Evolutionary conservation across 2,329 filamentous ascomycete species (phyloP).

Genomic region (Teratosphaeria gauchensis): DNA sequence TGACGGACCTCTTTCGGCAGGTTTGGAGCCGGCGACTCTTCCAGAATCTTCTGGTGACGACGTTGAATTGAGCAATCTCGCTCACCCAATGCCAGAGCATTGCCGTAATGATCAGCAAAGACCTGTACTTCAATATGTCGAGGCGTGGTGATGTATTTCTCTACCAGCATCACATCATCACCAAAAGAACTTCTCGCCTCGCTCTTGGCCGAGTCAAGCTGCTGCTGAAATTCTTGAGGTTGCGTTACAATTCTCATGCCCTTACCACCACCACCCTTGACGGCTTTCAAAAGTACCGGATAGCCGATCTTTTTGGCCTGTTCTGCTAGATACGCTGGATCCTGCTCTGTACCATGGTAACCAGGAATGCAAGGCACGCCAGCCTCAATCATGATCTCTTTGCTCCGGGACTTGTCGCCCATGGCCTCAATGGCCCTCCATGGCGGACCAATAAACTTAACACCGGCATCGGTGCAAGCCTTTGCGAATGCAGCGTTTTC

Average conservation of each 20-base stretch:
- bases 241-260: slow-evolving; percentile 56
- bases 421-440: slow-evolving; percentile 66
- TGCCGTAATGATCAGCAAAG: slow-evolving; percentile 56
- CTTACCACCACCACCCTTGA: slow-evolving; percentile 59
- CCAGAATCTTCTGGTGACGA: slow-evolving; percentile 56
- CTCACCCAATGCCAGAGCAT: slow-evolving; percentile 55
- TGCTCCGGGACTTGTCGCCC: slow-evolving; percentile 86
- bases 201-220: slow-evolving; percentile 54
- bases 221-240: slow-evolving; percentile 49
- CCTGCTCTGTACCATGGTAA: slow-evolving; percentile 83
- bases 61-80: slow-evolving; percentile 58
- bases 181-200: slow-evolving; percentile 56
- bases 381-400: slow-evolving; percentile 94
- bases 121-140: slow-evolving; percentile 60
- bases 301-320: slow-evolving; percentile 65
- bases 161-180: slow-evolving; percentile 56
- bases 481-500: slow-evolving; percentile 88
- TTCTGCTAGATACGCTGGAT: slow-evolving; percentile 48
- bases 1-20: slow-evolving; percentile 49
- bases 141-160: slow-evolving; percentile 59
- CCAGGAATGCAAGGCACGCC: slow-evolving; percentile 93
- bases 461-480: slow-evolving; percentile 77
- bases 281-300: slow-evolving; percentile 55
- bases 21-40: slow-evolving; percentile 57
- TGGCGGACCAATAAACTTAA: slow-evolving; percentile 91